Conservation (phyloP, 2,329 filamentous ascomycete genomes). For the Lecanicillium sp. region DNA sequence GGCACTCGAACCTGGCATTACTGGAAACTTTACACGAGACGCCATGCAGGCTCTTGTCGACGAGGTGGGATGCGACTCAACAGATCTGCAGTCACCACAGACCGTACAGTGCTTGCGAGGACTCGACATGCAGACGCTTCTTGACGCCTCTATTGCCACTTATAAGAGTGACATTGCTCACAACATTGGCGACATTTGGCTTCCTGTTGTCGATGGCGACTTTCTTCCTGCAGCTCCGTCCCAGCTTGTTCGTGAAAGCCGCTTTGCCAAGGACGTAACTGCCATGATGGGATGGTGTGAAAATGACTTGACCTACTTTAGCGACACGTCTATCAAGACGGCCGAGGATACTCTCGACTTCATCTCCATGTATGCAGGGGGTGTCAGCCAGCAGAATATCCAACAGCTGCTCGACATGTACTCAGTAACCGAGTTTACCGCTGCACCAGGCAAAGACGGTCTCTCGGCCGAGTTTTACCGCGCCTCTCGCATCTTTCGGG, state of each 20-base stretch:
- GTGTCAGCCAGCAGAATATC: constrained; percentile 23
- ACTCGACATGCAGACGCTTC: constrained; percentile 31
- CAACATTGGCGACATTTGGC: constrained; percentile 45
- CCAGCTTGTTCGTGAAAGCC: constrained; percentile 43
- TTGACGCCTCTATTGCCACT: constrained; percentile 34
- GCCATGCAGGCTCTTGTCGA: constrained; percentile 35
- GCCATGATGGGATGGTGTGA: constrained; percentile 49
- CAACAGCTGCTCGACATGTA: constrained; percentile 39
- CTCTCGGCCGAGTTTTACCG: constrained; percentile 41
- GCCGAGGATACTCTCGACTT: constrained; percentile 29
- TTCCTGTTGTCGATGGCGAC: constrained; percentile 35
- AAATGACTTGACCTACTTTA: constrained; percentile 35
- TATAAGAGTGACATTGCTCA: constrained; percentile 28
- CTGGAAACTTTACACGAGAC: constrained; percentile 36
- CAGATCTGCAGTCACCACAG: constrained; percentile 28
- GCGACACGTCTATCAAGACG: constrained; percentile 28
- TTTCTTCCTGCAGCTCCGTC: constrained; percentile 34
- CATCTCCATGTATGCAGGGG: constrained; percentile 29
- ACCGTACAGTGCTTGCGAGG: constrained; percentile 38
- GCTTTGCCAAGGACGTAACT: constrained; percentile 51
- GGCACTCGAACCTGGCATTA: constrained; percentile 42
- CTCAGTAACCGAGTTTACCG: constrained; percentile 34
- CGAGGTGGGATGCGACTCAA: constrained; percentile 32
- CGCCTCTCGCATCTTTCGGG: constrained; percentile 37
- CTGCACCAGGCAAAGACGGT: constrained; percentile 7